Evolutionary conservation across 768 basidiomycete species (phyloP), one percentile per base, ranked within the genome.

Genomic region (Lactifluus pinguis): DNA sequence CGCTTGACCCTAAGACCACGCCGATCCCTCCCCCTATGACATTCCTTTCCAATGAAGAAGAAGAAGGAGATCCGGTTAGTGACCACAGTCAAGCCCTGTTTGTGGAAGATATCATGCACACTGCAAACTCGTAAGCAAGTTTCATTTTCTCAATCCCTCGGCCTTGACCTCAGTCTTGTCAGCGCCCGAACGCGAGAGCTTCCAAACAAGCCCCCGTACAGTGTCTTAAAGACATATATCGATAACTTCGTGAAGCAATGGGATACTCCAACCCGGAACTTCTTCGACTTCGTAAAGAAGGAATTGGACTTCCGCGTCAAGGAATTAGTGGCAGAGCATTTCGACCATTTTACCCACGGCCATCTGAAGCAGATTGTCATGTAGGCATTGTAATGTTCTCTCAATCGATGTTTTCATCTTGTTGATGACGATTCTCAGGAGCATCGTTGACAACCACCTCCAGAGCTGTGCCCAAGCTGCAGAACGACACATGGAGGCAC

Each of bases 141-240:
- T 17, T 34, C 29, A 6, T 44, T 47, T 1, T 8, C 9, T 53
- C 9, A 47, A 1, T 32, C 34, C 34, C 19, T 19, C 9, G 34
- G 34, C 36, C 29, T 38, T 61, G 15, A 55, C 41, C 13, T 21
- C 14, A 10, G 32, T 29, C 15, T 45, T 54, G 34, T 25, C 56
- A 88, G 86, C 13, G 79, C 84, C 2, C 76, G 83, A 6, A 84
- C 86, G 0, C 81, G 86, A 6, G 86, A 89, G 66, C 77, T 88
- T 0, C 86, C 85, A 0, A 83, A 80, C 3, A 77, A 79, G 56
- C 83, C 80, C 57, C 85, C 85, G 0, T 87, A 82, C 44, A 49
- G 65, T 5, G 67, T 72, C 25, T 70, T 61, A 36, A 58, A 66
- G 47, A 38, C 62, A 10, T 67, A 65, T 41, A 69, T 73, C 14